Percentiles rank a stretch among this genome's conserved stretches.
phyloP scores from a whole-genome alignment of 495 filamentous ascomycete species.

The Aspergillus steynii region DNA sequence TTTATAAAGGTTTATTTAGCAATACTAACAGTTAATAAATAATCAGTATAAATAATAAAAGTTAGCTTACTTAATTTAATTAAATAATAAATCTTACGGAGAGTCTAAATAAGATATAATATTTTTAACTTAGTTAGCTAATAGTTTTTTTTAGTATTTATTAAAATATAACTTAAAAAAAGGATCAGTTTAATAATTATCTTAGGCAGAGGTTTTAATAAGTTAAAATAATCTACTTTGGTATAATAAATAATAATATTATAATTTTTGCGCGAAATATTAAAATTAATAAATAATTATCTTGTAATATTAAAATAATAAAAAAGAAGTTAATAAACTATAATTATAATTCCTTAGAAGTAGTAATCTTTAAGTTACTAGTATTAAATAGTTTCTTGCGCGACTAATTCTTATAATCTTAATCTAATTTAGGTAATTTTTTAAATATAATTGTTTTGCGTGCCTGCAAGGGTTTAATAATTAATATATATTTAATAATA shows the following conservation, averaged over 20 bases:
- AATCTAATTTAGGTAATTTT: not conserved
- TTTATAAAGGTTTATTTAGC: not conserved
- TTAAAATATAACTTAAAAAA: not conserved
- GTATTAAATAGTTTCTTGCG: not conserved
- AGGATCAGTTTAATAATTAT: too few relatives aligned
- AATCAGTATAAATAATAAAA: conserved; percentile 1
- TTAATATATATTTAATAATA: not conserved
- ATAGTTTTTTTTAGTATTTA: not conserved
- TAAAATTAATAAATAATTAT: conserved; percentile 4
- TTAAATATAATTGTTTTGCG: not conserved
- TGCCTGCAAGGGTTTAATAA: not conserved
- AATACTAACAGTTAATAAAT: not conserved
- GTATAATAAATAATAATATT: conserved; percentile 7
- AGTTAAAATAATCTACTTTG: not conserved
- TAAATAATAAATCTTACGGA: not conserved
- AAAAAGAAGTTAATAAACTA: not conserved
- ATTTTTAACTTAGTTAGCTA: not conserved
- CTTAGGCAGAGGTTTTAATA: not conserved
- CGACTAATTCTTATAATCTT: not conserved
- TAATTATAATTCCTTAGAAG: not conserved
- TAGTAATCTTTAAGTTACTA: not conserved
- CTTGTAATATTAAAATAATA: not conserved
- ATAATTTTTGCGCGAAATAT: conserved; percentile 2
- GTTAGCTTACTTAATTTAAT: not conserved
- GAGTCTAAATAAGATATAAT: not conserved